Base-by-base conservation (phyloP, 768 basidiomycete genomes). In the Myochromella boudieri region DNA sequence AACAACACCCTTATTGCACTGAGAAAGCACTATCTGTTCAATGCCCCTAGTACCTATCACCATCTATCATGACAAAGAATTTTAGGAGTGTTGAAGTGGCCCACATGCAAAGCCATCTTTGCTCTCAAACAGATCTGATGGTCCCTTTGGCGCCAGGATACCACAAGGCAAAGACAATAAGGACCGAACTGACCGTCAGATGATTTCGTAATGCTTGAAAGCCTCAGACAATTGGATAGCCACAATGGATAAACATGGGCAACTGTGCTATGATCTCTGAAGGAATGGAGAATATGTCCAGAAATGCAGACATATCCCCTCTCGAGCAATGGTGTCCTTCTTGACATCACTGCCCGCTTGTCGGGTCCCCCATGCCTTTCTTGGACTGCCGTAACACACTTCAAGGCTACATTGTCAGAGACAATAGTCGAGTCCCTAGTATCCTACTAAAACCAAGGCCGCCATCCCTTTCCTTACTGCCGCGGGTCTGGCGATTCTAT, bases 121-220 rank as follows among this genome's bases (percentile, higher is more conserved):
- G 12, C 24, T 8, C 10, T 14, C 15, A 21, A n/a, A 22, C 38
- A 20, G 52, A 58, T 56, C 49, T 56, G 52, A 51, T 53, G 40
- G 41, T 4, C 26, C 15, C 29, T 18, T n/a, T 42, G 12, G 26
- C 38, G 42, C 45, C 42, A 45, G 43, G 46, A 34, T 33, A 46
- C 45, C 53, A 51, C 53, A 53, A 53, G 62, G 55, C 51, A 60
- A 70, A 71, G 67, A 75, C 73, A 75, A 74, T 72, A 73, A 71
- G 63, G 61, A 55, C 28, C 51, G 45, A 8, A 44, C 43, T 54
- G 50, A 48, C 56, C 51, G 53, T 62, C 53, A 53, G 37, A 51
- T 56, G n/a, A n/a, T n/a, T n/a, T n/a, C n/a, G n/a, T n/a, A n/a
- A n/a, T n/a, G n/a, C n/a, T 68, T 46, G 66, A 62, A 49, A 40